Evolutionary conservation across 352 stramenopile genomes (phyloP), one percentile per base, ranked within the genome.

Genomic region (Globisporangium heterothallicum): DNA sequence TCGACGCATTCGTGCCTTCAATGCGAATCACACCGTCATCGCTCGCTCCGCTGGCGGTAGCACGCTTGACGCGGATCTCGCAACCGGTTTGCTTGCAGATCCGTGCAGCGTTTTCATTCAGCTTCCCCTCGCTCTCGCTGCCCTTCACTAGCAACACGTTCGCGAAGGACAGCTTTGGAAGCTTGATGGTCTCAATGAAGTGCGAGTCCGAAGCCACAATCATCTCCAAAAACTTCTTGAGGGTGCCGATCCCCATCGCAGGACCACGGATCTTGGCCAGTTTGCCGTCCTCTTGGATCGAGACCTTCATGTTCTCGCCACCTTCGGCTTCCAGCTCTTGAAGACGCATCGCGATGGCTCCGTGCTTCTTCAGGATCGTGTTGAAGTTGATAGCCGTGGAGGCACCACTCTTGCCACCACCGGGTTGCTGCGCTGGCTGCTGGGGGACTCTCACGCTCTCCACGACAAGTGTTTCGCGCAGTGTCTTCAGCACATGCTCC

Each of bases 191-290:
- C 54, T 88, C 76, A 5, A 86, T 64, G 38, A 86, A 86, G 43
- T 80, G 74, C 35, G 54, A 35, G n/a, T 78, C 67, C 13, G 74
- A 49, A 4, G 72, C 69, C 12, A 82, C 63, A 8, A 92, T 64
- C 81, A 89, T 89, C 42, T 87, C 76, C 29, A 92, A 49, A 43
- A 89, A 92, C 36, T 61, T 70, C 61, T 88, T 89, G 36, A 92
- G 59, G 42, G 77, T 71, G 41, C 74, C 77, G 43, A 89, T 83
- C 34, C 76, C 78, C 52, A 88, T 53, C 2, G 78, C 74, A 3
- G 74, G 66, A 13, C 81, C 81, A 35, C 81, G 81, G 44, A 92
- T 84, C 55, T 86, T 86, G 40, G 77, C 81, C 18, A 70, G 38
- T 29, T 72, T 82, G 34, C 81, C 81, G 35, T 88, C 74, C 34